Evolutionary conservation across 768 basidiomycete species (phyloP), one percentile per base, ranked within the genome.

Genomic region (Amylocystis lapponica): DNA sequence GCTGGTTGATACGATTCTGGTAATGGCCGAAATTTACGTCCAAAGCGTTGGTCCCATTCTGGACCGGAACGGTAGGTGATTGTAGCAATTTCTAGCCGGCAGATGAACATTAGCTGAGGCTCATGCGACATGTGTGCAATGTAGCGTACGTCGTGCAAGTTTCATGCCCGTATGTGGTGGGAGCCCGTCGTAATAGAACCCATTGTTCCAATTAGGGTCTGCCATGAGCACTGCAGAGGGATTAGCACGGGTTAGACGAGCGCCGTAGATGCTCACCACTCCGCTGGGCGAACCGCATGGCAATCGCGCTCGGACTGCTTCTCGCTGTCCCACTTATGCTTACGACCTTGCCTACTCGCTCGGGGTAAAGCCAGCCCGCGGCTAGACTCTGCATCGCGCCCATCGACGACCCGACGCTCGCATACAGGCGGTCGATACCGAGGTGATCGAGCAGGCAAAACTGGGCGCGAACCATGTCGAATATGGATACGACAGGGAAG

Each of bases 81-180:
- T 3, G 96, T 99, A 10, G 96, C 96, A 51, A 99, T 98, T 68
- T 99, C 94, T 97, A 59, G 10, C 42, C 23, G 27, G 16, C 13
- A 12, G 12, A 16, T 1, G 35, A 2, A 36, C 11, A 42, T 22
- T 36, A 39, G 41, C 35, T 16, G 34, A 45, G 20, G 11, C 12
- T 32, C 11, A 14, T 20, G 36, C 12, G 17, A 37, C 66, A 39
- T 56, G 8, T 7, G 7, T 27, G 21, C 16, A 16, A 37, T 8
- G 19, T 14, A 11, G 68, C 83, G 56, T 57, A 96, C 94, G 96
- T 52, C 96, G 78, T 21, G 96, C 96, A 16, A 99, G 78, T 62
- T 99, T 99, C 93, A 99, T 97, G 22, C 96, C 96, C 1, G 83
- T 88, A 60, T 99, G 96, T 0, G 96, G 96, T 2, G 96, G 96